phyloP scores from a whole-genome alignment of 2,329 filamentous ascomycete genomes.

The Aureobasidium melanogenum region DNA sequence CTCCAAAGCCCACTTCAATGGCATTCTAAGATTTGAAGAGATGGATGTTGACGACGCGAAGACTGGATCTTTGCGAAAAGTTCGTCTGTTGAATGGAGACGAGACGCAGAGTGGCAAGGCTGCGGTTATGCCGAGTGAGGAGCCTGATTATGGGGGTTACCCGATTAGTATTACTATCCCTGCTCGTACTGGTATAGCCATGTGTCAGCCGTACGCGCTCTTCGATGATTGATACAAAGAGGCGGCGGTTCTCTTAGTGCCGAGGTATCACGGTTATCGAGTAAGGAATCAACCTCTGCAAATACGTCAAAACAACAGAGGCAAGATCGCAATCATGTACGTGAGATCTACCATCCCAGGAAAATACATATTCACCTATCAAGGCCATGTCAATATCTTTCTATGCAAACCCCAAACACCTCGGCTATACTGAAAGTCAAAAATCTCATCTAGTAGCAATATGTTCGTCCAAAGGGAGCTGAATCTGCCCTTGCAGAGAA shows the following conservation, averaged over 20 bases:
- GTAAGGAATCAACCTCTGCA: too few species aligned
- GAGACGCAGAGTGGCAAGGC: conserved; percentile 41
- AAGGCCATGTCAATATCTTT: too few species aligned
- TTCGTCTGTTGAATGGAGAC: conserved; percentile 35
- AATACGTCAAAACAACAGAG: too few species aligned
- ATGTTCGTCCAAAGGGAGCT: not conserved
- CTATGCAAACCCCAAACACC: not conserved
- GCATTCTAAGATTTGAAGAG: conserved; percentile 35
- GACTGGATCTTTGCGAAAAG: conserved; percentile 29
- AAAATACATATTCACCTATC: too few species aligned
- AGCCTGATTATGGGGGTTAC: conserved; percentile 49
- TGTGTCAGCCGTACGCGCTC: conserved; percentile 30
- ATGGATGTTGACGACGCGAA: conserved; percentile 30
- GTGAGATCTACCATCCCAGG: too few species aligned
- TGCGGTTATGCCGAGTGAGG: conserved; percentile 47
- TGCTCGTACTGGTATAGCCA: conserved; percentile 40
- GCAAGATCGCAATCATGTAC: too few species aligned
- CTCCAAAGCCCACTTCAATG: conserved; percentile 31
- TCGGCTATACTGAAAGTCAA: not conserved
- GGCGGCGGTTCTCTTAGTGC: too few species aligned
- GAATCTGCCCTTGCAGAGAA: not conserved
- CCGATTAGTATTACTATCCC: conserved; percentile 48
- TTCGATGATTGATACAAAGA: too few species aligned
- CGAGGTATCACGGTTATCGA: too few species aligned
- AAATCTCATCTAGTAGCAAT: not conserved